Evolutionary conservation across 2,329 filamentous ascomycete genomes (phyloP).

Genomic region (Fusarium luffae): DNA sequence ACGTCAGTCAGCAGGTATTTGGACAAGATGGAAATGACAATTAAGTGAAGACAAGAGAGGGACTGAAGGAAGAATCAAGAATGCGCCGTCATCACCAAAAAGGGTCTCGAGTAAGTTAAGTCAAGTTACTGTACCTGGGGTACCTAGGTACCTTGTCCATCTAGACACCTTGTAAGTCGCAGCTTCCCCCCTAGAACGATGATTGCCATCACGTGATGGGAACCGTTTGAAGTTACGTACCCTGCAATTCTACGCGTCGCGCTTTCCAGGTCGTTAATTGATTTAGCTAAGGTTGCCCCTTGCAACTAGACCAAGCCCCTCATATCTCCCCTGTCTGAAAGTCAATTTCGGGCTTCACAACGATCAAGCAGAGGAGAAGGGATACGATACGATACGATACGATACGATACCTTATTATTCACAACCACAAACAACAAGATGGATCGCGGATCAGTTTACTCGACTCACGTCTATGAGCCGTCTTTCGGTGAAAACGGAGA

Average conservation of each 20-base stretch:
- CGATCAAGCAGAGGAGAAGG: slow-evolving; percentile 15
- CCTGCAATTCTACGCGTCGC: slow-evolving; percentile 39
- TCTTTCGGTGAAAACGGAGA: slow-evolving; percentile 74
- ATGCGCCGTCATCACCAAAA: slow-evolving; percentile 41
- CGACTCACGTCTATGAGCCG: slow-evolving; percentile 81
- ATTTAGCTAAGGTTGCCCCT: slow-evolving; percentile 33
- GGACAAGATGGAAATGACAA: slow-evolving; percentile 28
- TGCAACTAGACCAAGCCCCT: slow-evolving; percentile 43
- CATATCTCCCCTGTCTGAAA: slow-evolving; percentile 36
- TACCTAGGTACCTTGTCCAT: slow-evolving; percentile 17
- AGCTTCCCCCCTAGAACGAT: slow-evolving; percentile 34
- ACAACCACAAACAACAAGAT: slow-evolving; percentile 57
- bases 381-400: background rate
- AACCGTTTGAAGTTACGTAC: slow-evolving; percentile 8
- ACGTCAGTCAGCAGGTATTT: slow-evolving; percentile 6
- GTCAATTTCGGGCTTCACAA: slow-evolving; percentile 23
- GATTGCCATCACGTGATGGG: slow-evolving; percentile 27
- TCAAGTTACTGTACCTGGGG: slow-evolving; percentile 12
- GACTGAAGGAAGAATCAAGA: slow-evolving; percentile 22
- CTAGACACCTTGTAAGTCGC: slow-evolving; percentile 40
- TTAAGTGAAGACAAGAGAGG: slow-evolving; percentile 33
- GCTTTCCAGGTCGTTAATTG: slow-evolving; percentile 39
- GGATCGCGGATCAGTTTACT: slow-evolving; percentile 90
- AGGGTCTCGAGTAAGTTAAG: slow-evolving; percentile 22
- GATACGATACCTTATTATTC: background rate